Base-by-base conservation (phyloP, 257 asterid genomes). In the Coffea eugenioides region DNA sequence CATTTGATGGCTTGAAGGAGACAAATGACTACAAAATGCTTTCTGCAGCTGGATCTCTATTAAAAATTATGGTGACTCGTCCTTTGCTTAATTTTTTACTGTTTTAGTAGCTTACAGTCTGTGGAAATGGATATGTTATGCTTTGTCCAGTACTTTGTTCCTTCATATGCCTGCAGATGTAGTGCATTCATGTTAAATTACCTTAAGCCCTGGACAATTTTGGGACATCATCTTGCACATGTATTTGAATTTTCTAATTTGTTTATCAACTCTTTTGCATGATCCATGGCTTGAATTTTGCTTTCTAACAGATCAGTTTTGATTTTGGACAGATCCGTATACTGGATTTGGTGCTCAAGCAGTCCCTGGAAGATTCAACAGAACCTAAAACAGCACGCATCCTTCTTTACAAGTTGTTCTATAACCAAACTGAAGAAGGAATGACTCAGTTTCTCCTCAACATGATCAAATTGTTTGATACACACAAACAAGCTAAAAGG, bases 401-500 rank as follows among this genome's bases (percentile, higher is more conserved):
- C 86, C 97, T 94, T 82, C 96, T 96, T 65, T 96, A 93, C 93
- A 96, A 96, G 91, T 87, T 96, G 86, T 93, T 96, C 87, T 96
- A 96, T 74, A 97, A 96, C 90, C 99, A 96, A 88, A 96, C 99
- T 48, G 99, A 96, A 83, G 98, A 91, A 84, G 98, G 98, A 84
- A 87, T 96, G 97, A 94, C 97, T 52, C 91, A 79, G 76, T 93
- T 92, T 87, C 91, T 93, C 80, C 82, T 96, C 90, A 91, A 82
- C 91, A 92, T 91, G 89, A 90, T 96, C 75, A 96, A 86, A 85
- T 92, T 98, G 74, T 96, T 96, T 88, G 91, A 96, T 84, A 79
- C 88, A 68, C 95, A 89, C 80, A 96, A 92, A 80, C 99, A 96
- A 87, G 81, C 97, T 20, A 96, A 88, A 92, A 93, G 99, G 99